Conservation (phyloP, 2,329 filamentous ascomycete genomes). For the Akanthomyces dipterigenus region DNA sequence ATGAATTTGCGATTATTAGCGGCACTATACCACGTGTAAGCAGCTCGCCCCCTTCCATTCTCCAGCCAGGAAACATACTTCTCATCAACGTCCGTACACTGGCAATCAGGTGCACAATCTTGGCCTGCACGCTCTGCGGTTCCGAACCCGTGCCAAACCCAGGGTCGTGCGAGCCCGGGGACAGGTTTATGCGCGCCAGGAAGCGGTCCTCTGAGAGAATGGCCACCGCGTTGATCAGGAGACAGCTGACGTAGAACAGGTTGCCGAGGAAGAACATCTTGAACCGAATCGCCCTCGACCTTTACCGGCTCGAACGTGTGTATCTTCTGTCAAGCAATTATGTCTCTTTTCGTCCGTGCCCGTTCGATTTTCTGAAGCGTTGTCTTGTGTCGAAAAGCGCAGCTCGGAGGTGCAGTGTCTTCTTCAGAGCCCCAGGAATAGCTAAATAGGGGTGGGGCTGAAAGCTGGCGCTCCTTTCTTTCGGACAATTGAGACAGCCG, state of each 20-base stretch:
- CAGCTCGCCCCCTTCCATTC: no score
- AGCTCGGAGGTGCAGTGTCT: neutral
- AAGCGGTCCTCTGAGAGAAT: constrained; percentile 85
- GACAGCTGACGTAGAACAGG: constrained; percentile 67
- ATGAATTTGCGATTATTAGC: constrained; percentile 66
- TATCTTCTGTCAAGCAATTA: no score
- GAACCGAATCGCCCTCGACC: neutral
- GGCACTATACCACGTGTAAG: constrained; percentile 48
- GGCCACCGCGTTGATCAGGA: constrained; percentile 80
- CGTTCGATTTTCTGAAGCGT: neutral
- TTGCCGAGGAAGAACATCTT: constrained; percentile 56
- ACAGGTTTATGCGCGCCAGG: constrained; percentile 72
- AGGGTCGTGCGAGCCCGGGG: constrained; percentile 53
- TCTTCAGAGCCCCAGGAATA: neutral
- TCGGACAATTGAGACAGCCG: neutral
- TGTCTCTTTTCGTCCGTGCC: neutral
- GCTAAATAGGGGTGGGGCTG: constrained; percentile 2
- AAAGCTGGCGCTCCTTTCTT: neutral
- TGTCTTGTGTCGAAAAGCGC: neutral
- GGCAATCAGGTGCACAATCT: constrained; percentile 74
- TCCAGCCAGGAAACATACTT: constrained; percentile 59
- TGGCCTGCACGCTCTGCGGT: constrained; percentile 63
- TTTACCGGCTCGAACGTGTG: no score
- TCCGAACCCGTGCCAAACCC: constrained; percentile 63
- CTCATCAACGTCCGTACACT: constrained; percentile 80